These are phyloP conservation scores for Aspergillus nidulans DNA, from an alignment of 495 filamentous ascomycete species.

Conservation along the genomic window DNA sequence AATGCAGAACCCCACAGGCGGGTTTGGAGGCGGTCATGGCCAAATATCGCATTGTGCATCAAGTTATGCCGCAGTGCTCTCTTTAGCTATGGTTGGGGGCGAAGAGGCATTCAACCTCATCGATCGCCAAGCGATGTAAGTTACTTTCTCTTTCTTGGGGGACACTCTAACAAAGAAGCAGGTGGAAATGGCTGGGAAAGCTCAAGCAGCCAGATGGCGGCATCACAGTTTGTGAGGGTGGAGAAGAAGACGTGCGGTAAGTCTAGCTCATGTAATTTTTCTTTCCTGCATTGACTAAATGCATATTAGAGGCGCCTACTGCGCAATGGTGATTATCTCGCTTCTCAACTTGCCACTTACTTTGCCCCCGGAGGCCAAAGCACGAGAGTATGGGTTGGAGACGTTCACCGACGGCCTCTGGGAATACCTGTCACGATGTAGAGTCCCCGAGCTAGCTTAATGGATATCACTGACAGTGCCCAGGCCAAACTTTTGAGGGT, in stretches of 20 bases:
- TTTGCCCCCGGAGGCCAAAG: constrained; percentile 59
- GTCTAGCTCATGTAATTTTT: constrained; percentile 13
- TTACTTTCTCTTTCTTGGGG: constrained; percentile 9
- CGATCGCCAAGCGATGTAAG: constrained; percentile 72
- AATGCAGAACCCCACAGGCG: constrained; percentile 78
- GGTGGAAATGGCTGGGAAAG: constrained; percentile 78
- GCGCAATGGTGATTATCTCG: constrained; percentile 74
- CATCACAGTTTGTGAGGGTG: constrained; percentile 73
- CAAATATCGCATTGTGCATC: constrained; percentile 83
- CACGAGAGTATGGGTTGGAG: constrained; percentile 39
- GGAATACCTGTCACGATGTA: constrained; percentile 80
- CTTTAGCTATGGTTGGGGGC: constrained; percentile 71
- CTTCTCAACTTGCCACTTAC: constrained; percentile 78
- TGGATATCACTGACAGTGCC: constrained; percentile 13
- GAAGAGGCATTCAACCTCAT: constrained; percentile 67
- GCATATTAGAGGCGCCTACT: constrained; percentile 73
- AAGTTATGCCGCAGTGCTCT: constrained; percentile 79
- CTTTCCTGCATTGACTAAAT: constrained; percentile 14
- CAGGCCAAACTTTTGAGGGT: constrained; percentile 91
- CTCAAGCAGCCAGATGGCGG: constrained; percentile 83
- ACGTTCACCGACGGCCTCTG: constrained; percentile 63
- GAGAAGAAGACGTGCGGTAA: constrained; percentile 89
- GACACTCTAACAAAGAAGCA: constrained; percentile 26
- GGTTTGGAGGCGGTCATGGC: constrained; percentile 91
- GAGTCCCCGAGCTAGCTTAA: constrained; percentile 19